Percentiles rank a stretch among this genome's conserved stretches.
phyloP scores from a whole-genome alignment of 768 basidiomycete genomes.

The Collybia nuda region DNA sequence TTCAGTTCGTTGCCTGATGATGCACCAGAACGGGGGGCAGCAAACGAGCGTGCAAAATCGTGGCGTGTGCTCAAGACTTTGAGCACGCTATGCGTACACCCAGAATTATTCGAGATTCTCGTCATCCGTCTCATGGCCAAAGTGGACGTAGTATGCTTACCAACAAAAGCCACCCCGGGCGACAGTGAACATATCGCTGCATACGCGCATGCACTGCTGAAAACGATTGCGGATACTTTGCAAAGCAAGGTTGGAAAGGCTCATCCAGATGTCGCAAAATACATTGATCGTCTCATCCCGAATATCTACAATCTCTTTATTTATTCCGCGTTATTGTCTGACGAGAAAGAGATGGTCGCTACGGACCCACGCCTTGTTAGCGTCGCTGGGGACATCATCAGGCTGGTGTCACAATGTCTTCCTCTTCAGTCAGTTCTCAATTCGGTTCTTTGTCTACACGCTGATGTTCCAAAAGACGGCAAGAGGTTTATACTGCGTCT shows the following conservation, averaged over 20 bases:
- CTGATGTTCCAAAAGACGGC: conserved; percentile 46
- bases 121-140: conserved; percentile 76
- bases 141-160: conserved; percentile 65
- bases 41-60: conserved; percentile 56
- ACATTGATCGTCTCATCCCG: conserved; percentile 75
- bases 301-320: conserved; percentile 65
- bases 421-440: conserved; percentile 56
- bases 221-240: conserved; percentile 65
- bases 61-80: conserved; percentile 71
- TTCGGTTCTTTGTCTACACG: not conserved
- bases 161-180: conserved; percentile 13
- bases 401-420: conserved; percentile 63
- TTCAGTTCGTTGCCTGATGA: conserved; percentile 72
- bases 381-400: conserved; percentile 66
- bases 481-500: conserved; percentile 52
- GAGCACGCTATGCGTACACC: conserved; percentile 67
- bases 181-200: conserved; percentile 70
- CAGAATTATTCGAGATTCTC: conserved; percentile 81
- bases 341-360: conserved; percentile 26
- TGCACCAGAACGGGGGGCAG: conserved; percentile 55
- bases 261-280: conserved; percentile 77
- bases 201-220: conserved; percentile 83
- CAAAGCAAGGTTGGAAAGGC: conserved; percentile 39
- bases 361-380: conserved; percentile 53
- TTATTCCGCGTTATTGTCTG: conserved; percentile 35